Conservation (phyloP, 257 asterid species). For the Penstemon eatonii region DNA sequence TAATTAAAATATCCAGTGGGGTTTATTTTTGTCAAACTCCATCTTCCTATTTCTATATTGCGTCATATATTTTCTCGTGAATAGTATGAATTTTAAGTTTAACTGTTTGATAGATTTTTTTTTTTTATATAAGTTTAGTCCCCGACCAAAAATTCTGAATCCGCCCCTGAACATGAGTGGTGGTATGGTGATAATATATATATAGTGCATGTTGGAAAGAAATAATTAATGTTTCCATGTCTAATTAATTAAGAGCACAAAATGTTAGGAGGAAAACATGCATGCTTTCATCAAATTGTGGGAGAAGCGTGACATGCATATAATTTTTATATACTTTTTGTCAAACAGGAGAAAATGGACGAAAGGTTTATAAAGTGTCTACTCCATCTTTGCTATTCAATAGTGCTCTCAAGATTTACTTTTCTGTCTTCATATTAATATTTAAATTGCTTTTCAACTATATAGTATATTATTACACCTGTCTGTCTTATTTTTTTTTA, state of each 20-base stretch:
- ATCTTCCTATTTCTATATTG: neutral
- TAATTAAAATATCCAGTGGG: too few species aligned
- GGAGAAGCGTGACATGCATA: conserved; percentile 9
- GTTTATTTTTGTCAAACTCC: neutral
- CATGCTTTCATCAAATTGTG: conserved; percentile 18
- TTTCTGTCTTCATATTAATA: neutral
- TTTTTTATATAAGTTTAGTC: neutral
- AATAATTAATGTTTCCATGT: conserved; percentile 26
- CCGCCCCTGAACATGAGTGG: too few species aligned
- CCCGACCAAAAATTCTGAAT: too few species aligned
- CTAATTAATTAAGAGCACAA: conserved; percentile 5
- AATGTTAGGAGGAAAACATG: conserved; percentile 21
- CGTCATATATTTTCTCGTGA: neutral
- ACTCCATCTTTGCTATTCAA: neutral
- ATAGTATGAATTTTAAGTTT: neutral
- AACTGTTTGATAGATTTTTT: neutral
- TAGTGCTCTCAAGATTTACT: neutral
- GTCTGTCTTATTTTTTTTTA: neutral
- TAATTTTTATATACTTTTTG: neutral
- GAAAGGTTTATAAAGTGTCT: neutral
- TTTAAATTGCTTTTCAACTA: neutral
- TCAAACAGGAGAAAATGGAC: neutral
- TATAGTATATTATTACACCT: too few species aligned
- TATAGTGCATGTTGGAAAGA: conserved; percentile 19
- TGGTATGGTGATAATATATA: neutral